Evolutionary conservation across 2,329 filamentous ascomycete species (phyloP).

Genomic region (Diaporthe humulicola): DNA sequence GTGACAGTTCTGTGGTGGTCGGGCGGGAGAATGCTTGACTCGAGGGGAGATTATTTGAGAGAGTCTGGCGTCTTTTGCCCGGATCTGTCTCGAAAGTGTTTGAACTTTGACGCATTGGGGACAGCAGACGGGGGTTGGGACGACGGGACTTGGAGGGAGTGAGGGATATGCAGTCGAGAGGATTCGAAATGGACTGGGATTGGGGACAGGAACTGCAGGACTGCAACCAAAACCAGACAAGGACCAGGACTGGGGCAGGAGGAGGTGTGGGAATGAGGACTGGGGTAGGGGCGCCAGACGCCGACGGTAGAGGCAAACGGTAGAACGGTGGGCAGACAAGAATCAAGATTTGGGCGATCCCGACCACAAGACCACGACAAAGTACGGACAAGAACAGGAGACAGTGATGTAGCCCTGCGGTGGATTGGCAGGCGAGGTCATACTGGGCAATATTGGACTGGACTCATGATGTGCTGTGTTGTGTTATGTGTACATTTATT

Average conservation of each 20-base stretch:
- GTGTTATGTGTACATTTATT: background rate
- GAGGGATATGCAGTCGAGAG: slow-evolving; percentile 34
- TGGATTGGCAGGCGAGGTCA: background rate
- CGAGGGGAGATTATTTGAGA: slow-evolving; percentile 31
- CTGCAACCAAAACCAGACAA: slow-evolving; percentile 13
- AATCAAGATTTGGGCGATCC: slow-evolving; percentile 26
- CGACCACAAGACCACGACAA: background rate
- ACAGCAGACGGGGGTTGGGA: slow-evolving; percentile 27
- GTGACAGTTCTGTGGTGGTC: slow-evolving; percentile 31
- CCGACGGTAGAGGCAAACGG: background rate
- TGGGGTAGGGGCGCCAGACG: background rate
- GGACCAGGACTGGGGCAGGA: slow-evolving; percentile 21
- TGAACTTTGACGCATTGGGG: slow-evolving; percentile 43
- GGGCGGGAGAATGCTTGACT: slow-evolving; percentile 25
- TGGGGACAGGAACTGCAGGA: slow-evolving; percentile 19
- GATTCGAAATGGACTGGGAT: slow-evolving; percentile 15
- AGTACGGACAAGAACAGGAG: background rate
- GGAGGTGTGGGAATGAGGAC: background rate
- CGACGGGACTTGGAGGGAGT: slow-evolving; percentile 21
- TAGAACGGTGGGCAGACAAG: background rate
- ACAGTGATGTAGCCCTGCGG: slow-evolving; percentile 2
- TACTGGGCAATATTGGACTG: background rate
- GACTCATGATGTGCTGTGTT: background rate
- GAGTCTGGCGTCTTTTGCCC: slow-evolving; percentile 26
- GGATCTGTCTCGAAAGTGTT: slow-evolving; percentile 48